These are phyloP conservation scores for Metschnikowia koreensis DNA, from an alignment of 805 yeast genomes.

Conservation along the genomic window DNA sequence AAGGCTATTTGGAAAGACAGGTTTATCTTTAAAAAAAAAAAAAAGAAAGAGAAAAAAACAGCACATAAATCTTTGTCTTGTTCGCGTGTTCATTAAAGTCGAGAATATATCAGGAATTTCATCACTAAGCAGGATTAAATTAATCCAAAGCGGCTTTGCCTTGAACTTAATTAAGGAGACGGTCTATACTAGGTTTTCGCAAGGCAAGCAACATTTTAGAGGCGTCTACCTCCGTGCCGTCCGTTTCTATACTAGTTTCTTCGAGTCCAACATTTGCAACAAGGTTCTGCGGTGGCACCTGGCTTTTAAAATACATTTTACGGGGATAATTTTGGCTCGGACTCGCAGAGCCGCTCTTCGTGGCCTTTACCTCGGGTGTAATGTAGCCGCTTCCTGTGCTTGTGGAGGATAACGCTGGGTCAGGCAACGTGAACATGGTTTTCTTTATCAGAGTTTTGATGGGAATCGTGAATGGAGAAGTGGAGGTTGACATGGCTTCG, in stretches of 20 bases:
- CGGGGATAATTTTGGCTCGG: conserved; percentile 18
- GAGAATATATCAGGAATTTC: too few species aligned
- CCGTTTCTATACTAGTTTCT: conserved; percentile 2
- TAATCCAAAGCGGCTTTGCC: too few species aligned
- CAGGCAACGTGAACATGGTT: conserved; percentile 34
- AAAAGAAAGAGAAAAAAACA: background rate
- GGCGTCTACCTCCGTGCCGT: conserved; percentile 24
- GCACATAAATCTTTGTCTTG: too few species aligned
- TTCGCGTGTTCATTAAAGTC: too few species aligned
- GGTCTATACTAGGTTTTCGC: conserved; percentile 42
- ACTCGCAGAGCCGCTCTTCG: background rate
- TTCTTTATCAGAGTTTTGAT: conserved; percentile 20
- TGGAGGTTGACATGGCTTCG: conserved; percentile 19
- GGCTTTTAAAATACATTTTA: conserved; percentile 30
- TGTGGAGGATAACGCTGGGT: conserved; percentile 29
- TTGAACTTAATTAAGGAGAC: conserved; percentile 31
- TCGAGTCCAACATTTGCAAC: conserved; percentile 20
- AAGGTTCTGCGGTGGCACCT: conserved; percentile 25
- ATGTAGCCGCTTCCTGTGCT: background rate
- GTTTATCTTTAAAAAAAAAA: too few species aligned
- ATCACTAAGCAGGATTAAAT: too few species aligned
- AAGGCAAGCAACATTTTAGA: conserved; percentile 38
- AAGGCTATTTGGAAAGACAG: conserved; percentile 14
- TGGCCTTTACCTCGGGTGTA: background rate
- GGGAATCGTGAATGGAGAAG: conserved; percentile 30